phyloP scores from a whole-genome alignment of 148 eudicot species.

The Cornus kousa region DNA sequence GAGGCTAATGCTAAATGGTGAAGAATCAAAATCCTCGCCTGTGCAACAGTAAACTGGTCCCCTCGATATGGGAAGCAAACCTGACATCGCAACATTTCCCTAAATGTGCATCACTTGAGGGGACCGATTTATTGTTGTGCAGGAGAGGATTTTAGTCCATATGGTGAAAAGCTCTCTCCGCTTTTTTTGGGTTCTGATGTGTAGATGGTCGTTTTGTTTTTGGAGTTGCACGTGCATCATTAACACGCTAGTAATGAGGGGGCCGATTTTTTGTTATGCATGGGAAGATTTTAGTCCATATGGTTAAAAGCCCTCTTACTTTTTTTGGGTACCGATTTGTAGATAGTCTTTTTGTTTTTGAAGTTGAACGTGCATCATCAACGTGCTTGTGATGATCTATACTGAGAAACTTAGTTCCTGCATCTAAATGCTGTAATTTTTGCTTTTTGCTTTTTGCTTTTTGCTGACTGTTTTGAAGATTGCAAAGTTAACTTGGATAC shows the following conservation, averaged over 20 bases:
- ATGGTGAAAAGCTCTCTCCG: constrained; percentile 19
- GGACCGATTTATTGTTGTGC: too few species aligned
- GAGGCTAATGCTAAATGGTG: constrained; percentile 33
- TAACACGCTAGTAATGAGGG: too few species aligned
- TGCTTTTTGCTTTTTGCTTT: not conserved
- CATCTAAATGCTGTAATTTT: not conserved
- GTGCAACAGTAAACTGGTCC: too few species aligned
- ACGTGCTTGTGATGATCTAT: too few species aligned
- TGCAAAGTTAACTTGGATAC: too few species aligned
- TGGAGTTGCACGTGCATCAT: not conserved
- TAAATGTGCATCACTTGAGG: too few species aligned
- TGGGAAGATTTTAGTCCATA: too few species aligned
- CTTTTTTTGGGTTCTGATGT: not conserved
- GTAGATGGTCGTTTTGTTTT: not conserved
- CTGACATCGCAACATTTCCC: too few species aligned
- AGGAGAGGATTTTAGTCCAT: not conserved
- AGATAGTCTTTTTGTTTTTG: not conserved
- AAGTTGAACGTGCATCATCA: too few species aligned
- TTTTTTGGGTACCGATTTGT: not conserved
- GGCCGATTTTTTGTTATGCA: too few species aligned
- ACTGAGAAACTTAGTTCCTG: too few species aligned
- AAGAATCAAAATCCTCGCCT: not conserved
- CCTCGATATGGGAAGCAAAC: too few species aligned
- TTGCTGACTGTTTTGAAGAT: not conserved
- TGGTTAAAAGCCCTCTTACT: constrained; percentile 13